These are phyloP conservation scores for Fusarium veterinarium DNA, from an alignment of 2,329 filamentous ascomycete species.

Conservation along the genomic window DNA sequence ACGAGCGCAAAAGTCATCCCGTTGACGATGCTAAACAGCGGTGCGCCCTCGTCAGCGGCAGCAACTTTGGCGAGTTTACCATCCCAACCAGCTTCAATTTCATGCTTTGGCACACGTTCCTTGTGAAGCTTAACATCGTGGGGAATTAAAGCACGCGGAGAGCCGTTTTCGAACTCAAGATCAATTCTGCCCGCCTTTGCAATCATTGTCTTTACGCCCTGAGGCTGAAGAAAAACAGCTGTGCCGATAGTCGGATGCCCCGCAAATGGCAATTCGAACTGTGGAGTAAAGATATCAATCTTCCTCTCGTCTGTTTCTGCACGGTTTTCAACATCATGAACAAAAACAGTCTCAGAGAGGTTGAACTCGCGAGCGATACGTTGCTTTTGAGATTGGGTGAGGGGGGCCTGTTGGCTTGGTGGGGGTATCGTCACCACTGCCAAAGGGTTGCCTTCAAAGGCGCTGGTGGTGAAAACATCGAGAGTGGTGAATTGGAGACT, in stretches of 20 bases:
- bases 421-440: slow-evolving; percentile 66
- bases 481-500: slow-evolving; percentile 62
- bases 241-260: slow-evolving; percentile 71
- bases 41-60: slow-evolving; percentile 53
- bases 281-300: slow-evolving; percentile 68
- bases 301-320: slow-evolving; percentile 45
- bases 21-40: slow-evolving; percentile 71
- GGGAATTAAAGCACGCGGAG: slow-evolving; percentile 71
- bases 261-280: slow-evolving; percentile 68
- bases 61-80: slow-evolving; percentile 38
- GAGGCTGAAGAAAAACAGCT: slow-evolving; percentile 58
- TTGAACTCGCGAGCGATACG: slow-evolving; percentile 71
- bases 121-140: slow-evolving; percentile 73
- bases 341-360: slow-evolving; percentile 71
- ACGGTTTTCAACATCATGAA: slow-evolving; percentile 58
- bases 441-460: slow-evolving; percentile 67
- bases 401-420: slow-evolving; percentile 36
- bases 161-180: slow-evolving; percentile 53
- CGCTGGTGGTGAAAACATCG: slow-evolving; percentile 66
- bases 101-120: slow-evolving; percentile 47
- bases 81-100: slow-evolving; percentile 14
- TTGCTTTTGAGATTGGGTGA: slow-evolving; percentile 64
- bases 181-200: slow-evolving; percentile 68
- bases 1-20: slow-evolving; percentile 79
- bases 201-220: slow-evolving; percentile 54